Evolutionary conservation across 441 rosid genomes (phyloP), one percentile per base, ranked within the genome.

Genomic region (Raphanus hybrid): DNA sequence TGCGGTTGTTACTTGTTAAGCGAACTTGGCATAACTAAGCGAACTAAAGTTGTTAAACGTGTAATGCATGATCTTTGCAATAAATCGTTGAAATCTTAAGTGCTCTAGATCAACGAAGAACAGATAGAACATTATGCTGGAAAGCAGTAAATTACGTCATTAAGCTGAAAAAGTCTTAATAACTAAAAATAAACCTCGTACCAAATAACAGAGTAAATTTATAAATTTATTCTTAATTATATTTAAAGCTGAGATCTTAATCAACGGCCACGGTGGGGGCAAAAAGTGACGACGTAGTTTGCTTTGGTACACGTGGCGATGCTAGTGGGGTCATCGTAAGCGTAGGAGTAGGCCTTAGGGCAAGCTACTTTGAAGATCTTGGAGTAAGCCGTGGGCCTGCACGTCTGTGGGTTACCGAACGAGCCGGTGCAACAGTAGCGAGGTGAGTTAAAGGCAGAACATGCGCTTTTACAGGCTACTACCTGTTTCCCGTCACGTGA

Each of bases 311-410:
- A 95, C 32, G 99, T 95, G 0, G 93, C 83, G 29, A 95, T 87
- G 80, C 99, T 95, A 0, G 98, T 92, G 2, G 97, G 98, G 64
- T 95, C 99, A 20, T 95, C 99, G 32, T 85, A 93, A 0, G 99
- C 99, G 57, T 93, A 95, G 2, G 98, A 91, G 64, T 95, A 95
- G 1, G 99, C 98, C 74, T 72, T 93, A 0, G 99, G 99, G 23
- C 99, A 95, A 63, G 99, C 99, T 0, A 87, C 73, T 87, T 95
- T 95, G 76, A 95, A 95, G 35, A 93, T 86, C 88, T 72, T 88
- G 6, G 99, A 95, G 80, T 95, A 95, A 0, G 94, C 93, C 0
- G 99, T 92, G 5, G 98, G 99, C 78, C 88, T 91, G 80, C 99
- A 95, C 0, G 98, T 41, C 69, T 85, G 87, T 0, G 98, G 97